phyloP scores from a whole-genome alignment of 2,329 filamentous ascomycete genomes.

The Parastagonospora avenae region DNA sequence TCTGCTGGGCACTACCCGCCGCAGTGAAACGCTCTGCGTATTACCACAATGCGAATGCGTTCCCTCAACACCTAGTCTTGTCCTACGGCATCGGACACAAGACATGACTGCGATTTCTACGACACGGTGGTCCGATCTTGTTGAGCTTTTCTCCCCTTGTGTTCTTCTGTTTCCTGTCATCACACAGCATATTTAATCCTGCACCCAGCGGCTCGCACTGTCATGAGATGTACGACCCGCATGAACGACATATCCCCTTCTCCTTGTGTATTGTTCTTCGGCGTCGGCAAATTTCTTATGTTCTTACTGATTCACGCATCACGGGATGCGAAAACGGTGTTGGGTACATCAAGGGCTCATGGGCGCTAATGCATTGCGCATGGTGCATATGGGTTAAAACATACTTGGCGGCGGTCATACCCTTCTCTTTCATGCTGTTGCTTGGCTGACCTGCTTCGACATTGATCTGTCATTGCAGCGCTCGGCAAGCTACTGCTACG shows the following conservation, averaged over 20 bases:
- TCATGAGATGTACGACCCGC: conserved; percentile 32
- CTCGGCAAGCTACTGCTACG: conserved; percentile 8
- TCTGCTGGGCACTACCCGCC: conserved; percentile 10
- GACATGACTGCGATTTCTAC: background rate
- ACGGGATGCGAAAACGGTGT: conserved; percentile 28
- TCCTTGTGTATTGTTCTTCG: background rate
- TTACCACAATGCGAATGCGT: conserved; percentile 24
- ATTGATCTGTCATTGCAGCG: conserved; percentile 6
- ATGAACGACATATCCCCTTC: conserved; percentile 24
- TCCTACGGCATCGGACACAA: conserved; percentile 7
- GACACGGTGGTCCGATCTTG: conserved; percentile 2
- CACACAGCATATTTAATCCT: conserved; percentile 35
- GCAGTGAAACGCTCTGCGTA: conserved; percentile 25
- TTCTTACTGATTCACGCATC: conserved; percentile 15
- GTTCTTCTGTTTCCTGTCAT: conserved; percentile 12
- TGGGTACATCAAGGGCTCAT: conserved; percentile 17
- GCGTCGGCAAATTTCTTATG: conserved; percentile 8
- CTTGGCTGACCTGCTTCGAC: conserved; percentile 6
- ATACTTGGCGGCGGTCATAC: conserved; percentile 30
- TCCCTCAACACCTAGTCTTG: conserved; percentile 11
- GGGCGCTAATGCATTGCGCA: conserved; percentile 35
- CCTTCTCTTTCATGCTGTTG: conserved; percentile 32
- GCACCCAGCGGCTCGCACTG: conserved; percentile 23
- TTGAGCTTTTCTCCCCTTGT: conserved; percentile 5
- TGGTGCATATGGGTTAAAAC: conserved; percentile 39